Base-by-base conservation (phyloP, 2,329 filamentous ascomycete species). In the Ophiognomonia clavigignenti-juglandacearum region DNA sequence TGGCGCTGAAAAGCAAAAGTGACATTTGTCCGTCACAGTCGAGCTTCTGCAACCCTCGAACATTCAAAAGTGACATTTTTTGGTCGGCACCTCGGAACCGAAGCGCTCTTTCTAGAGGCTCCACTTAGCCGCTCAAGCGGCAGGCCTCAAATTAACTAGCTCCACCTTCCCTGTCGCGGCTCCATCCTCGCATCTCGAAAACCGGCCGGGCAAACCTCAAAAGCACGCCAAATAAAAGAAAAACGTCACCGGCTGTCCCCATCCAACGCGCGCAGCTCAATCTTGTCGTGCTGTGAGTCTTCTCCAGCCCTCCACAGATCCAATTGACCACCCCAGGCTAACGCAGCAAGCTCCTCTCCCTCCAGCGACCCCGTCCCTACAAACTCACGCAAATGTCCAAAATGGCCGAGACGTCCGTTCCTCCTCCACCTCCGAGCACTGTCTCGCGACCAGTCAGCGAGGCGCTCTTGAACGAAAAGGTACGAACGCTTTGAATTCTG, bases 381-480 rank as follows among this genome's bases (percentile, higher is more conserved):
- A 4, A 16, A 6, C 24, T 26, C 10, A 10, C 24, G 24, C 24
- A 47, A 48, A 38, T 48, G 42, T 44, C 48, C 63, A 71, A 58
- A 61, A 82, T 82, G 78, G 67, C 78, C 59, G 75, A 78, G 61
- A 65, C 69, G 42, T 69, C 72, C 55, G 59, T 68, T 72, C 73
- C 75, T 64, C 70, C 79, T 61, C 69, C 77, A 56, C 73, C 80
- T 57, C 77, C 82, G 60, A 76, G 78, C 67, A 77, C 81, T 55
- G 78, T 86, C 65, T 78, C 85, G 68, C 82, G 88, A 70, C 92
- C 93, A 55, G 86, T 96, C 73, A 97, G 92, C 78, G 93, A 98
- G 78, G 88, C 92, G 64, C 83, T 98, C 62, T 82, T 98, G 65
- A 97, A 97, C 72, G 93, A 98, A 75, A 98, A 98, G 90, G 93